A percentile compares a stretch with the other conserved stretches of the same genome.
phyloP scores from a whole-genome alignment of 176 grass and related monocot species.

The Carex kokanica region DNA sequence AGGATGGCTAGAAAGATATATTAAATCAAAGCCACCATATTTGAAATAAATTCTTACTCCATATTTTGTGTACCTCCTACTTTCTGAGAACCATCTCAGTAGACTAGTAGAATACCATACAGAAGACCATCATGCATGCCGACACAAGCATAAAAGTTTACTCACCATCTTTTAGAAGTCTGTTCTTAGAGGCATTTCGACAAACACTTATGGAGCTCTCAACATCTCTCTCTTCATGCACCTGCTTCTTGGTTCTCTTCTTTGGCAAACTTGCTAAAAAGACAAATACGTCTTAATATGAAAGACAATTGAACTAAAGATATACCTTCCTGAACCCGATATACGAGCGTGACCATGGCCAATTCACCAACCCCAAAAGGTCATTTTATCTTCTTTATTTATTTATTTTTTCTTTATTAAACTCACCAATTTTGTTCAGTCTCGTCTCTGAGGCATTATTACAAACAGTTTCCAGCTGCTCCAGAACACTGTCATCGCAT shows the following conservation, averaged over 20 bases:
- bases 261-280: conserved; percentile 2
- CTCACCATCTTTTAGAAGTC: not conserved
- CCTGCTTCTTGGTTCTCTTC: not conserved
- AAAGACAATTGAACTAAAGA: not conserved
- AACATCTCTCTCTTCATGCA: not conserved
- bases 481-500: not conserved
- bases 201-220: not conserved
- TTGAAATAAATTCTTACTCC: not conserved
- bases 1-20: not conserved
- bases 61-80: not conserved
- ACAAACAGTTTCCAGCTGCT: conserved; percentile 12
- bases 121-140: not conserved
- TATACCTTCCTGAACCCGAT: not conserved
- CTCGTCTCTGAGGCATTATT: conserved; percentile 15
- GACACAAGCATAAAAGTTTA: not conserved
- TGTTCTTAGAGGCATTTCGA: not conserved
- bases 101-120: not conserved
- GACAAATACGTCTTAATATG: not conserved
- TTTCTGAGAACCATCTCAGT: not conserved
- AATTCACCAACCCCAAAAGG: not conserved
- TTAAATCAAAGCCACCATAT: not conserved
- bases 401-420: not conserved
- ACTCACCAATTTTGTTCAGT: conserved; percentile 8
- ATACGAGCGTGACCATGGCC: not conserved
- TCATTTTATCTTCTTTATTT: not conserved